phyloP scores from a whole-genome alignment of 2,329 filamentous ascomycete genomes.

The Colletotrichum sp. region DNA sequence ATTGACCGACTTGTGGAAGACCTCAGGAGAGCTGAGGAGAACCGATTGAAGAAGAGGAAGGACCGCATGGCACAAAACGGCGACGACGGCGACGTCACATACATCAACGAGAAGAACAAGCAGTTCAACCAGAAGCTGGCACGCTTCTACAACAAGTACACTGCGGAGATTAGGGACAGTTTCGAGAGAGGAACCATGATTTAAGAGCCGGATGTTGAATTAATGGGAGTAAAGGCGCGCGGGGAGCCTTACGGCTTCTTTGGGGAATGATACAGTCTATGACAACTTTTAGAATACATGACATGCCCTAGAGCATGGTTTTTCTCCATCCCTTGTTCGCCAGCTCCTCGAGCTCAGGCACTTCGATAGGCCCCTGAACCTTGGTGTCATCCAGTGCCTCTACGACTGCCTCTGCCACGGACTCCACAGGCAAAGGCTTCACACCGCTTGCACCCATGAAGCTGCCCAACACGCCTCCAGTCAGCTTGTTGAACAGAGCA shows the following conservation, averaged over 20 bases:
- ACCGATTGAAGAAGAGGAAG: slow-evolving; percentile 82
- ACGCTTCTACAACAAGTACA: slow-evolving; percentile 99
- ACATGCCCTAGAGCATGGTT: slow-evolving; percentile 73
- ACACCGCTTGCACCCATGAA: slow-evolving; percentile 83
- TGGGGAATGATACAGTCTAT: slow-evolving; percentile 35
- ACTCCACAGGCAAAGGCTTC: slow-evolving; percentile 87
- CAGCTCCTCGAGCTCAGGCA: slow-evolving; percentile 79
- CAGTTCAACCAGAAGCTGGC: slow-evolving; percentile 98
- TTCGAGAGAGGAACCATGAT: slow-evolving; percentile 98
- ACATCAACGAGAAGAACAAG: slow-evolving; percentile 99
- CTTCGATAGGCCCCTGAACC: slow-evolving; percentile 78
- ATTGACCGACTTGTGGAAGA: slow-evolving; percentile 89
- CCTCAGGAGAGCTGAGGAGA: slow-evolving; percentile 86
- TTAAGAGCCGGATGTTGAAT: slow-evolving; percentile 40
- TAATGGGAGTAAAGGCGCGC: neutral
- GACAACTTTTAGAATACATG: neutral
- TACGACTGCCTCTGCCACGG: slow-evolving; percentile 87
- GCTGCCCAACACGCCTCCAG: slow-evolving; percentile 75
- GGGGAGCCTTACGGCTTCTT: neutral
- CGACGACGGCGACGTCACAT: slow-evolving; percentile 91
- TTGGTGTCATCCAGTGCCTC: slow-evolving; percentile 80
- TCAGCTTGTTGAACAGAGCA: slow-evolving; percentile 76
- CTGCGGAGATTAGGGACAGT: slow-evolving; percentile 92
- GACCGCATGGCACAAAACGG: slow-evolving; percentile 80
- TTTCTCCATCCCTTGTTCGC: slow-evolving; percentile 87